These are phyloP conservation scores for Naganishia kalamii DNA, from an alignment of 768 basidiomycete genomes.

Conservation along the genomic window DNA sequence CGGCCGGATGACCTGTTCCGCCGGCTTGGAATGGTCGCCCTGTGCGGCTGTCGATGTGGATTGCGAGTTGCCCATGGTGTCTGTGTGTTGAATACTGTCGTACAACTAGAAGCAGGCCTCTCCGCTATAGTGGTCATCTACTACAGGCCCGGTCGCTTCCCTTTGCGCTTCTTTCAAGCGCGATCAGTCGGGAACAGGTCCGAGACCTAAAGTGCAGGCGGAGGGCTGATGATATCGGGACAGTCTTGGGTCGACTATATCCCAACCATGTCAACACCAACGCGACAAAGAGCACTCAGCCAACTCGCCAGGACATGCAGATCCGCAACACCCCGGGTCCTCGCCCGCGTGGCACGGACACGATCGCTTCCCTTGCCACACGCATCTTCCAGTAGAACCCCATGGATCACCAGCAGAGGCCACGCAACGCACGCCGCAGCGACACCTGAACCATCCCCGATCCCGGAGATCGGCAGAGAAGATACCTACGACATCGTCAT, in stretches of 20 bases:
- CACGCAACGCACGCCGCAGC: background rate
- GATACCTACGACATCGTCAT: conserved; percentile 73
- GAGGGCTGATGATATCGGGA: too few species aligned
- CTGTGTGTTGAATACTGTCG: background rate
- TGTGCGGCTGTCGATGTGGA: conserved; percentile 12
- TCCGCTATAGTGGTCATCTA: background rate
- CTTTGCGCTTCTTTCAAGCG: background rate
- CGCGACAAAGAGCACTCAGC: background rate
- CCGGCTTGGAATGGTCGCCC: background rate
- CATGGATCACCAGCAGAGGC: background rate
- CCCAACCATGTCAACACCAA: background rate
- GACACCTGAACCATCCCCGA: background rate
- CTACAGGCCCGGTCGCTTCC: background rate
- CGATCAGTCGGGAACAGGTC: too few species aligned
- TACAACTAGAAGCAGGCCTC: background rate
- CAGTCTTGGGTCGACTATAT: too few species aligned
- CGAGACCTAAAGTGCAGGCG: too few species aligned
- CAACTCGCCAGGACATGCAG: background rate
- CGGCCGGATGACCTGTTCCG: conserved; percentile 41
- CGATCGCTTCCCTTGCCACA: background rate
- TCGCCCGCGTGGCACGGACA: background rate
- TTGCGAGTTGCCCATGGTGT: conserved; percentile 22
- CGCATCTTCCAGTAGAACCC: background rate
- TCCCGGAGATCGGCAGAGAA: background rate
- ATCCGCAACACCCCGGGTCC: background rate